Conservation (phyloP, 495 filamentous ascomycete species). For the Xylaria scruposa region DNA sequence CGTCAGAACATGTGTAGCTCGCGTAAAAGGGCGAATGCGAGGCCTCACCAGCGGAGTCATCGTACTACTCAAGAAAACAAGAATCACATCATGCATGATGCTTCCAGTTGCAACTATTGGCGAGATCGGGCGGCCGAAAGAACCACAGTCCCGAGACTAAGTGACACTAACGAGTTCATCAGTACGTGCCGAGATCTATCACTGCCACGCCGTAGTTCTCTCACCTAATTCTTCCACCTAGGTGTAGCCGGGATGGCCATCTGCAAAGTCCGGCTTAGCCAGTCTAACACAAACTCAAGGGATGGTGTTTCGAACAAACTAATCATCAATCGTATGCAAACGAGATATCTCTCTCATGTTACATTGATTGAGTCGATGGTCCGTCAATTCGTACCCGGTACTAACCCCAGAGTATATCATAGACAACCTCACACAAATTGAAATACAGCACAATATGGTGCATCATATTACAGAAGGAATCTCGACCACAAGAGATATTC, state of each 20-base stretch:
- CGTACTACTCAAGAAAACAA: neutral
- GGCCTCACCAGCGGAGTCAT: neutral
- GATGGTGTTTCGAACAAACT: neutral
- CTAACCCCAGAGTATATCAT: neutral
- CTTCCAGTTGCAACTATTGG: neutral
- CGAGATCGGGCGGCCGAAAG: neutral
- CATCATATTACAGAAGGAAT: neutral
- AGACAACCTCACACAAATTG: neutral
- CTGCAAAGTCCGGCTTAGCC: neutral
- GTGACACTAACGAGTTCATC: neutral
- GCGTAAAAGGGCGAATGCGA: neutral
- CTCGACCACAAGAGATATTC: neutral
- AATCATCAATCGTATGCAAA: neutral
- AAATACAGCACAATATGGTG: neutral
- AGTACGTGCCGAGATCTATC: neutral
- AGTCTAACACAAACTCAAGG: constrained; percentile 6
- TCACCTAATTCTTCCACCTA: neutral
- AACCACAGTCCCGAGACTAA: neutral
- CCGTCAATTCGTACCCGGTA: neutral
- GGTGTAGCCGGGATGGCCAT: neutral
- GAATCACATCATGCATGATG: neutral
- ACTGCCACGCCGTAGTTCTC: neutral
- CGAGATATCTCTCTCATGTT: neutral
- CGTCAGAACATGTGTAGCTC: neutral
- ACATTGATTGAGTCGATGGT: neutral